Evolutionary conservation across 345 rosid species (phyloP).

Genomic region (Camelina laxa): DNA sequence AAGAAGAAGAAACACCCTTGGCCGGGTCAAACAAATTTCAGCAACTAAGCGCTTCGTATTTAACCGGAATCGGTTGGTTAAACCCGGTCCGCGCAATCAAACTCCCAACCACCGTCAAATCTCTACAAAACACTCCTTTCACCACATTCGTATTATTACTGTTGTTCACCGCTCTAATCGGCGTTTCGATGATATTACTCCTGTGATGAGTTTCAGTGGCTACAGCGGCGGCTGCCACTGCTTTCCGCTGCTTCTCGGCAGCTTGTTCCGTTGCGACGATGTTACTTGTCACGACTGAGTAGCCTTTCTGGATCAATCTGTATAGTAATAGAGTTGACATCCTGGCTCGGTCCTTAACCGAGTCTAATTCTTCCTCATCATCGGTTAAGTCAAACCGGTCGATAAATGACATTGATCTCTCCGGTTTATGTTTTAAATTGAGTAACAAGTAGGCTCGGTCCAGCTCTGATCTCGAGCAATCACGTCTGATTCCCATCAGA

Average conservation of each 20-base stretch:
- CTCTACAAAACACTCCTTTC: slow-evolving; percentile 93
- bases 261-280: slow-evolving; percentile 77
- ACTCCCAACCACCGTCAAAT: slow-evolving; percentile 77
- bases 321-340: slow-evolving; percentile 83
- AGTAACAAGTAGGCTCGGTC: slow-evolving; percentile 91
- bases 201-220: slow-evolving; percentile 34
- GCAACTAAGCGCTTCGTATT: slow-evolving; percentile 92
- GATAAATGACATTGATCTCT: slow-evolving; percentile 71
- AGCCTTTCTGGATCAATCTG: slow-evolving; percentile 88
- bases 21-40: slow-evolving; percentile 39
- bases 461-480: slow-evolving; percentile 90
- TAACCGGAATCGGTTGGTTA: slow-evolving; percentile 75
- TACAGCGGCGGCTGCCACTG: slow-evolving; percentile 12
- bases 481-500: slow-evolving; percentile 80
- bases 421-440: slow-evolving; percentile 86
- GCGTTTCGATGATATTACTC: slow-evolving; percentile 31
- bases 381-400: slow-evolving; percentile 87
- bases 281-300: slow-evolving; percentile 62
- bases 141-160: slow-evolving; percentile 51
- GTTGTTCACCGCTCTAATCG: slow-evolving; percentile 13
- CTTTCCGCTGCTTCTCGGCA: slow-evolving; percentile 63
- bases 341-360: slow-evolving; percentile 76
- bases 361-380: slow-evolving; percentile 72
- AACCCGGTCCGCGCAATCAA: slow-evolving; percentile 78
- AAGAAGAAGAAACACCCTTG: neutral